Percentiles rank a stretch among this genome's conserved stretches.
phyloP scores from a whole-genome alignment of 2,329 filamentous ascomycete species.

The Penicillium griseofulvum region DNA sequence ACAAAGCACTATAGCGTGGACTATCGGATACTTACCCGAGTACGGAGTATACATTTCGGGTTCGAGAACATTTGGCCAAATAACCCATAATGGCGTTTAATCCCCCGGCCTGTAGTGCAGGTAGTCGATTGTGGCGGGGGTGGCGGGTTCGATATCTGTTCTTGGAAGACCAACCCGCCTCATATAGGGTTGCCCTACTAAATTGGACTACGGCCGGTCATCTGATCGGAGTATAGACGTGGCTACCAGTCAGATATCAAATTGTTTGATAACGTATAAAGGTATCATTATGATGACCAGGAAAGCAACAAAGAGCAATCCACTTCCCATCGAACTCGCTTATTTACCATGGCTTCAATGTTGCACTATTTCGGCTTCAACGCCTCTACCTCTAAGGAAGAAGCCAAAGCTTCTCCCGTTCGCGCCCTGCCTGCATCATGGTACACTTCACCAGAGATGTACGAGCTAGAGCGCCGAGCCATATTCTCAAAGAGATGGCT shows the following conservation, averaged over 20 bases:
- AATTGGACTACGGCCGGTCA: background rate
- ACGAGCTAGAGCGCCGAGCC: constrained; percentile 22
- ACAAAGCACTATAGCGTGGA: background rate
- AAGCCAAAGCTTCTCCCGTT: constrained; percentile 11
- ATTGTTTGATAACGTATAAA: background rate
- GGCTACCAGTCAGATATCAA: background rate
- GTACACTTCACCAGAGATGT: constrained; percentile 25
- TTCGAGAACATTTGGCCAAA: background rate
- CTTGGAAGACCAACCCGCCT: constrained; percentile 2
- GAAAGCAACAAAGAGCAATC: background rate
- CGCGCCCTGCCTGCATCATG: constrained; percentile 23
- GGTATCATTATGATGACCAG: background rate
- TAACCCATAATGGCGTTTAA: background rate
- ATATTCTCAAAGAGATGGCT: constrained; percentile 25
- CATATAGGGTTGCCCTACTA: background rate
- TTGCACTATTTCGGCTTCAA: constrained; percentile 24
- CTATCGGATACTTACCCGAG: too few relatives aligned
- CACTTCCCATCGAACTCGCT: background rate
- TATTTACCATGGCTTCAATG: constrained; percentile 16
- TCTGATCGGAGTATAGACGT: constrained; percentile 3
- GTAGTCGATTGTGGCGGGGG: background rate
- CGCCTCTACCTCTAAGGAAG: constrained; percentile 9
- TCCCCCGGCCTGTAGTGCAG: background rate
- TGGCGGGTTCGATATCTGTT: constrained; percentile 3
- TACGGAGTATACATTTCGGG: background rate